Evolutionary conservation across 2,329 filamentous ascomycete species (phyloP).

Genomic region (Fusarium citri): DNA sequence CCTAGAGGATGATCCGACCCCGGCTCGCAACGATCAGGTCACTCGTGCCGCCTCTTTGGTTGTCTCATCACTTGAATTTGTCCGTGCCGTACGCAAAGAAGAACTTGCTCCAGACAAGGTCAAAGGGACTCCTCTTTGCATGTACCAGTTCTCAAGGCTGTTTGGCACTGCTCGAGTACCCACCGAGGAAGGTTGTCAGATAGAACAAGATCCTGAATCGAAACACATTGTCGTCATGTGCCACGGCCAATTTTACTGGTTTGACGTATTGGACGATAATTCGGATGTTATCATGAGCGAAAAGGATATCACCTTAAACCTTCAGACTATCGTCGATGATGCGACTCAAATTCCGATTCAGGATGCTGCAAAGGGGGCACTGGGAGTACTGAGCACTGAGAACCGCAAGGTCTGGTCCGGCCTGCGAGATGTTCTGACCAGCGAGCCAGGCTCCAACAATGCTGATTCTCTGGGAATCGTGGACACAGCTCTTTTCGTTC

Average conservation of each 20-base stretch:
- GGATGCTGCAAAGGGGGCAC: conserved; percentile 92
- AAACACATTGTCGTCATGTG: conserved; percentile 95
- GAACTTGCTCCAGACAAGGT: conserved; percentile 91
- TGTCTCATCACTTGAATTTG: conserved; percentile 89
- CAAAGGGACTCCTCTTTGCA: conserved; percentile 87
- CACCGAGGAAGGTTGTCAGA: conserved; percentile 93
- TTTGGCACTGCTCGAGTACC: conserved; percentile 96
- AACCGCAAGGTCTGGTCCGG: conserved; percentile 97
- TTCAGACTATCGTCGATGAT: conserved; percentile 92
- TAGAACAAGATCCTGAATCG: conserved; percentile 92
- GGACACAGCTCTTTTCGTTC: conserved; percentile 90
- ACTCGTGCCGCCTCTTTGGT: conserved; percentile 93
- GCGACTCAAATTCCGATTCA: conserved; percentile 90
- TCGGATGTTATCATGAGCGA: conserved; percentile 97
- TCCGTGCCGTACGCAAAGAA: conserved; percentile 90
- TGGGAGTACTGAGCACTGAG: conserved; percentile 95
- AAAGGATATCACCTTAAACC: conserved; percentile 89
- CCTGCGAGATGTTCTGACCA: conserved; percentile 85
- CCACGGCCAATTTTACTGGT: conserved; percentile 98
- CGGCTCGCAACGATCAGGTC: conserved; percentile 95
- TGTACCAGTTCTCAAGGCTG: conserved; percentile 97
- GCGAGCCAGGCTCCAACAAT: conserved; percentile 91
- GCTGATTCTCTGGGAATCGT: conserved; percentile 96
- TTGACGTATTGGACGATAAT: conserved; percentile 95
- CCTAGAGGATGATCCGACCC: conserved; percentile 96